These are phyloP conservation scores for Calocera viscosa DNA, from an alignment of 768 basidiomycete species.

Conservation along the genomic window DNA sequence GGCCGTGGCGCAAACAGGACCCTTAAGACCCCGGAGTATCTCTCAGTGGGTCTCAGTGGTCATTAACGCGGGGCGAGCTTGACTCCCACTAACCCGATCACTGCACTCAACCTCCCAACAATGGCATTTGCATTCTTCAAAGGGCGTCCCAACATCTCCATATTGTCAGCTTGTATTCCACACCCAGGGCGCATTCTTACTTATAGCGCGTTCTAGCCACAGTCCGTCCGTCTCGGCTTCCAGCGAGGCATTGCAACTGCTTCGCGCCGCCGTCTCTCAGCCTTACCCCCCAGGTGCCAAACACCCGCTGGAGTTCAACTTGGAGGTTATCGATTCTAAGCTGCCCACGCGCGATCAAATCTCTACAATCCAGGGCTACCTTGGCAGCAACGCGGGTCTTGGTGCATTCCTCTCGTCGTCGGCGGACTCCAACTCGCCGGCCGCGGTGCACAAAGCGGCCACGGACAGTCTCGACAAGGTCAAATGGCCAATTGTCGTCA, in stretches of 20 bases:
- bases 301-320: constrained; percentile 51
- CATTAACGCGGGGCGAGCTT: not conserved
- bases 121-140: constrained; percentile 4
- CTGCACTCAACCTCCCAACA: not conserved
- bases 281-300: constrained; percentile 47
- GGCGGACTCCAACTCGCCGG: constrained; percentile 31
- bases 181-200: not conserved
- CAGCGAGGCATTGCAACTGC: constrained; percentile 43
- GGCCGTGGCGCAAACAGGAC: not conserved
- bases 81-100: not conserved
- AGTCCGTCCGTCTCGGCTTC: constrained; percentile 54
- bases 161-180: not conserved
- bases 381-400: constrained; percentile 45
- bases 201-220: constrained; percentile 36
- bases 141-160: not conserved
- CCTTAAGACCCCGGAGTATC: constrained; percentile 1
- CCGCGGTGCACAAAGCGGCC: constrained; percentile 40
- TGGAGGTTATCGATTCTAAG: constrained; percentile 54
- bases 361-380: constrained; percentile 50
- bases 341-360: constrained; percentile 59
- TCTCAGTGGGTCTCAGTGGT: not conserved
- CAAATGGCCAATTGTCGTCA: constrained; percentile 71
- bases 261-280: constrained; percentile 44
- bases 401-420: constrained; percentile 42
- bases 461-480: constrained; percentile 45